Base-by-base conservation (phyloP, 2,329 filamentous ascomycete species). In the Blumeriella jaapii region DNA sequence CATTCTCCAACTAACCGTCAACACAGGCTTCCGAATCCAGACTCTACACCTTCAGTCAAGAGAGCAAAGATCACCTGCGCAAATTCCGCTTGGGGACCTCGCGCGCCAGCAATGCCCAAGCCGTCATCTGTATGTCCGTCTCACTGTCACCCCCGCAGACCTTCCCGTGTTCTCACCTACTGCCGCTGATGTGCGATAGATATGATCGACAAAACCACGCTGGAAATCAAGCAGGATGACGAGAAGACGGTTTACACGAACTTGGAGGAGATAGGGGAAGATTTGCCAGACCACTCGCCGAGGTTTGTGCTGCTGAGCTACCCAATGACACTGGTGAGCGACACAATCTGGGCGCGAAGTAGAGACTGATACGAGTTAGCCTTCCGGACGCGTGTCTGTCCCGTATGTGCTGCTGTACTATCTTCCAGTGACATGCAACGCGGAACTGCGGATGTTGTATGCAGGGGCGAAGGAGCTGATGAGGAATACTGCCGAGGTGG, bases 351-450 rank as follows among this genome's bases (percentile, higher is more conserved):
- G 13, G 7, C 13, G 15, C n/a, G 14, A 8, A n/a, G 15, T 2
- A 6, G 16, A 42, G 31, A 30, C 38, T 33, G 22, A 52, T 31
- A 32, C 32, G 18, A 22, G 38, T 33, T 24, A 36, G 84, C 66
- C 77, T 28, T 86, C 82, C 34, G 91, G 91, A 38, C 78, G 91
- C 17, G 60, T 86, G 27, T 82, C 84, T 4, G 86, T 94, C 3
- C 91, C 91, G 7, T 98, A 98, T 58, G 85, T 95, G 29, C 74
- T 96, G 57, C 64, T 98, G 14, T 95, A 93, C 66, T 96, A 94
- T 63, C 75, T 96, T 14, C 91, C 91, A 6, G 81, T 79, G 33
- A 95, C 89, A 31, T 91, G 84, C 63, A 95, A 93, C 58, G 74
- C 71, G 48, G 82, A 87, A 55, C 66, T 82, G 55, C 76, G 84